Evolutionary conservation across 225 moss, liverwort and hornwort genomes (phyloP), one percentile per base, ranked within the genome.

Genomic region (Pseudisothecium myosuroides): DNA sequence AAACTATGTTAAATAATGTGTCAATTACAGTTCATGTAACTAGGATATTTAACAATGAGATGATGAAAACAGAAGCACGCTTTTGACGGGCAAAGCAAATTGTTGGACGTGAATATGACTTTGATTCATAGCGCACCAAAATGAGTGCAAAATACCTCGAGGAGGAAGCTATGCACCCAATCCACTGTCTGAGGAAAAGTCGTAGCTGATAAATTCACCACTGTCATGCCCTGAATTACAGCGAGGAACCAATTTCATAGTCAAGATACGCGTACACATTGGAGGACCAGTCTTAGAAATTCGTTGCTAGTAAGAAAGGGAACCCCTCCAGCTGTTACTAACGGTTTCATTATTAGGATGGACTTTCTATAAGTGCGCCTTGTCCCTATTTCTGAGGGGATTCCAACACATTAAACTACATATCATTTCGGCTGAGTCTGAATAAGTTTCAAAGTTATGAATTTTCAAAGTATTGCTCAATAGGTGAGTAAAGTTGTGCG

Each of bases 151-250:
- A 69, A 43, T 89, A 96, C 98, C 96, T 97, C 92, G 67, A 99
- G 88, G 87, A 99, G 96, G 81, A 96, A 99, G 89, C 94, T 94
- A 89, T 99, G 99, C 91, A 99, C 69, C 96, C 96, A 96, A 91
- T 99, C 99, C 17, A 99, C 91, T 74, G 96, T 96, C 92, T 97
- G 96, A 82, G 99, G 96, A 90, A 99, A 99, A 52, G 96, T 94
- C 28, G 96, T 99, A 26, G 97, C 99, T 45, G 97, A 97, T 80
- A 99, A 92, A 81, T 97, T 93, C 66, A 99, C 96, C 91, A 97
- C 96, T 77, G 95, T 96, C 93, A 99, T 92, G 54, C 99, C 99
- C 97, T 99, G 92, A 31, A 90, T 52, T 49, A 50, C 17, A 69
- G 28, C 47, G 54, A 81, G 80, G 62, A 47, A 67, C 52, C 81